Base-by-base conservation (phyloP, 192 early-diverging fungal species). In the Funneliformis geosporum region DNA sequence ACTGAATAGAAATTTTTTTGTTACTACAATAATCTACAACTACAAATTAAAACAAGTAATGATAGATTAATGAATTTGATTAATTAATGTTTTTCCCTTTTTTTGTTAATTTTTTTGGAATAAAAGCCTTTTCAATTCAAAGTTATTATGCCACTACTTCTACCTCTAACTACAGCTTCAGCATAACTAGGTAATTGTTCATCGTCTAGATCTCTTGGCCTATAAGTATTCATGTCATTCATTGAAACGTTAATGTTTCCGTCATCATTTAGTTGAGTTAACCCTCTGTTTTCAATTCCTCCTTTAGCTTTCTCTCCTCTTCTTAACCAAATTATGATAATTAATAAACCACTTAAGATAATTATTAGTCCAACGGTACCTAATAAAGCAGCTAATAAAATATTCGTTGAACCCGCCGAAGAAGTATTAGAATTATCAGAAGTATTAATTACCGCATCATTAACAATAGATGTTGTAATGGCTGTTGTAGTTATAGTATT, bases 131-230 rank as follows among this genome's bases (percentile, higher is more conserved):
- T n/a, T n/a, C n/a, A n/a, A n/a, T n/a, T n/a, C n/a, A n/a, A n/a
- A 16, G 23, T 10, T 38, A 25, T 33, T 65, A 12, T 25, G 3
- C 14, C 16, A 14, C 62, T 65, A 5, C 11, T 33, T 11, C 62
- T 65, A 12, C 62, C 62, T 28, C n/a, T 65, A 33, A 65, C 62
- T 16, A 65, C 23, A 65, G 62, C 62, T 65, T 65, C 62, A 16
- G 62, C 62, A 28, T 65, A 65, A 38, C 62, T 65, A 10, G 62
- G 62, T 28, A 65, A 65, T 27, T 65, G 62, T 65, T 65, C 62
- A 18, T 65, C 62, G 16, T 65, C 62, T 14, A 11, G 62, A 33
- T 65, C 62, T 12, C 28, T 65, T 38, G 62, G 62, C 16, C 62
- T 65, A 65, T 65, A 65, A 28, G 62, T 65, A 33, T 5, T 27